These are phyloP conservation scores for Rhizopogon parksii DNA, from an alignment of 1,284 basidiomycete genomes.

Conservation along the genomic window DNA sequence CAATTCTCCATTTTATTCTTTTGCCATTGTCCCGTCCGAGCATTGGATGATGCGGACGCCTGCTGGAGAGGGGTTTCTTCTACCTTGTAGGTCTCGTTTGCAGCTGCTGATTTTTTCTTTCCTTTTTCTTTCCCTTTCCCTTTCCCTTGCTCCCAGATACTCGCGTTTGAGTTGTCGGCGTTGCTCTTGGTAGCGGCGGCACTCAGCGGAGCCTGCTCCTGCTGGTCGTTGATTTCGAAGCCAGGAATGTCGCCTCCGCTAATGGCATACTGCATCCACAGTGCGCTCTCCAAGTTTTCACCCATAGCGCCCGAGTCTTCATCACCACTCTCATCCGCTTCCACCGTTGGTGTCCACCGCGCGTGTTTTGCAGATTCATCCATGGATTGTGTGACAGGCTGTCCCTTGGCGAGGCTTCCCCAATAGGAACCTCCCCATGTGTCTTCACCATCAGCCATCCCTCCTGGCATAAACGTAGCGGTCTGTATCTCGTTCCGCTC, in stretches of 20 bases:
- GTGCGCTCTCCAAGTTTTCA: conserved; percentile 12
- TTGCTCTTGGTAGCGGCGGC: conserved; percentile 8
- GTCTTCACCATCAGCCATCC: background rate
- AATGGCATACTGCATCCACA: conserved; percentile 28
- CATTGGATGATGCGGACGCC: conserved; percentile 15
- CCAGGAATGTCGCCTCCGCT: conserved; percentile 19
- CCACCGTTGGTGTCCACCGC: conserved; percentile 29
- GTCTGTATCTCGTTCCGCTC: background rate
- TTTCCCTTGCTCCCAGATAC: conserved; percentile 20
- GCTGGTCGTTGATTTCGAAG: conserved; percentile 6
- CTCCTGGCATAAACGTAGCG: background rate
- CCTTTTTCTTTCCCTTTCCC: conserved; percentile 15
- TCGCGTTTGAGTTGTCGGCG: conserved; percentile 1
- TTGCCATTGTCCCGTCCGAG: conserved; percentile 28
- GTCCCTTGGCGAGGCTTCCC: conserved; percentile 14
- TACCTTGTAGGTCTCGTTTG: conserved; percentile 4
- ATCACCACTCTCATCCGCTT: conserved; percentile 20
- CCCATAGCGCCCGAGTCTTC: conserved; percentile 14
- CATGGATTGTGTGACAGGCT: conserved; percentile 6
- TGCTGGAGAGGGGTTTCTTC: conserved; percentile 22
- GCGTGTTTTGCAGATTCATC: conserved; percentile 24
- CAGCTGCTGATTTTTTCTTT: conserved; percentile 7
- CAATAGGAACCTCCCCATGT: conserved; percentile 16
- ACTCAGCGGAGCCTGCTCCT: background rate
- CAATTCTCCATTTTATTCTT: conserved; percentile 27